Percentiles rank a stretch among this genome's conserved stretches.
These are phyloP conservation scores for Euphorbia corollata DNA, from an alignment of 441 rosid genomes.

Conservation along the genomic window DNA sequence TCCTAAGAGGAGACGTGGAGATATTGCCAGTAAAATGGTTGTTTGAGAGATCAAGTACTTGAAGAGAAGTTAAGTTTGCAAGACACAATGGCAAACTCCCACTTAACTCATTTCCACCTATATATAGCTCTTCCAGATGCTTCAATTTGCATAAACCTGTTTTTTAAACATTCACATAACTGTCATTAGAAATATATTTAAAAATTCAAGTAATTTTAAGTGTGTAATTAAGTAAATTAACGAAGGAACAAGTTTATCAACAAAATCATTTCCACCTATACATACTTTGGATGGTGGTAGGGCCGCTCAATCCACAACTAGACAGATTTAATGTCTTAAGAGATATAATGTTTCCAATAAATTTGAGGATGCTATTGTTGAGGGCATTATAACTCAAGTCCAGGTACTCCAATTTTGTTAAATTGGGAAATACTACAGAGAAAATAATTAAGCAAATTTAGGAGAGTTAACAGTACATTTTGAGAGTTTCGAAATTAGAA, in stretches of 20 bases:
- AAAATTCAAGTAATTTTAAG: no score
- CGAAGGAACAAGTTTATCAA: no score
- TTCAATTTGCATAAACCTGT: constrained; percentile 14
- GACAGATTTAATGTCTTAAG: neutral
- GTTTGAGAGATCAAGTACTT: neutral
- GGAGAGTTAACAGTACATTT: no score
- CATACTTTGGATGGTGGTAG: neutral
- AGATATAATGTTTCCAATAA: neutral
- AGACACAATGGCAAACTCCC: no score
- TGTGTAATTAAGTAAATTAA: no score
- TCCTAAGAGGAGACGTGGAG: constrained; percentile 6
- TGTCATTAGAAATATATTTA: no score
- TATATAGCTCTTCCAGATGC: neutral
- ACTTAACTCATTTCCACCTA: no score
- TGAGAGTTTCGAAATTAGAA: no score
- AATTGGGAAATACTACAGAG: neutral
- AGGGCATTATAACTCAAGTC: neutral
- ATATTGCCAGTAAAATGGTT: constrained; percentile 19
- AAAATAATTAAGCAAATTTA: neutral
- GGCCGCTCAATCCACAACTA: neutral
- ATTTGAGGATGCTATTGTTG: neutral
- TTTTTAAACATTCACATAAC: no score
- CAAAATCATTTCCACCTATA: no score
- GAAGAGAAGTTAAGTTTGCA: constrained; percentile 19
- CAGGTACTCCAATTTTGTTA: no score